Evolutionary conservation across 306 rosid genomes (phyloP), one percentile per base, ranked within the genome.

Genomic region (Carpinus viminea): DNA sequence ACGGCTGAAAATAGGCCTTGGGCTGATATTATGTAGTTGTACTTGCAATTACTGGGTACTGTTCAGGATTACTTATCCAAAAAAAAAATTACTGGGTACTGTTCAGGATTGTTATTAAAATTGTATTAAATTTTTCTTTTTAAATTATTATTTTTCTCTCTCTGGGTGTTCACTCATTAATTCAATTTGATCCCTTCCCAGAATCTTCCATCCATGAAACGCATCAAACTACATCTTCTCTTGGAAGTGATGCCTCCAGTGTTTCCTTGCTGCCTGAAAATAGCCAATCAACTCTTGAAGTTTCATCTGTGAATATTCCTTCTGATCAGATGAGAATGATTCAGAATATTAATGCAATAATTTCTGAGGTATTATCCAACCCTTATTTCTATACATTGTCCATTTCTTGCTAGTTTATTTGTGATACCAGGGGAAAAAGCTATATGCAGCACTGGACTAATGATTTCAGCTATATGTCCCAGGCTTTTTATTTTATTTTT

Each of bases 261-360:
- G 76, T 73, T 34, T 56, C 84, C 8, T 36, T 70, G 72, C 83
- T 81, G 82, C 83, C 82, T 73, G 86, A 77, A 56, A 78, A 76
- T 87, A 84, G 79, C 24, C 52, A 73, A 51, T 80, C 89, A 56
- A 45, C 83, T 85, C 57, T 74, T 73, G 96, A 96, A 66, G 78
- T 80, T 81, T 88, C 88, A 61, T 82, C 83, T 8, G 89, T 61
- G 57, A 75, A 86, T 88, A 86, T 91, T 76, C 99, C 98, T 74
- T 86, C 79, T 12, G 97, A 96, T 78, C 99, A 96, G 78, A 80
- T 81, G 87, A 91, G 86, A 85, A 82, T 81, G 83, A 82, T 96
- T 84, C 91, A 88, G 73, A 96, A 96, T 86, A 96, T 96, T 66
- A 90, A 85, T 76, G 86, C 94, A 48, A 85, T 96, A 76, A 86